These are phyloP conservation scores for Geotrichum carabidarum DNA, from an alignment of 1,139 yeast species.

Conservation along the genomic window DNA sequence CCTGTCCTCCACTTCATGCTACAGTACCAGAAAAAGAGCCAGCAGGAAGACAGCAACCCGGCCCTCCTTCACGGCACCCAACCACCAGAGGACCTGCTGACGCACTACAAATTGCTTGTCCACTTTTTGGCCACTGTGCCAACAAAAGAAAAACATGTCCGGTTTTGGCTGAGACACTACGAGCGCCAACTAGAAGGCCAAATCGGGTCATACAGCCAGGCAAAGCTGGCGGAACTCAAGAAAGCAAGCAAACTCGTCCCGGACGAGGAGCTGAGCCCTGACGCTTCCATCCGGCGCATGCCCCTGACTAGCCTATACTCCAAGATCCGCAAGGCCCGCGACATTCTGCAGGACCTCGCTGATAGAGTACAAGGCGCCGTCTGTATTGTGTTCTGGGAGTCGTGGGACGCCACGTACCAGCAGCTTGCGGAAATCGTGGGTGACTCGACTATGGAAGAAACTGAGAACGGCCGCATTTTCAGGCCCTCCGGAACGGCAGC, in stretches of 20 bases:
- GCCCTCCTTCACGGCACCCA: neutral
- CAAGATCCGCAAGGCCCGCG: constrained; percentile 29
- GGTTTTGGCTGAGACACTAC: constrained; percentile 19
- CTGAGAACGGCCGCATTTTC: constrained; percentile 34
- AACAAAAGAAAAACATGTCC: constrained; percentile 9
- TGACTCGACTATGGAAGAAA: constrained; percentile 27
- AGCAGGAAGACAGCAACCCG: constrained; percentile 6
- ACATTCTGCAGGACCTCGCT: constrained; percentile 32
- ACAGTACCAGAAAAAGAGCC: constrained; percentile 2
- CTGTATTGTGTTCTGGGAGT: constrained; percentile 36
- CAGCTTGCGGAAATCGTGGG: constrained; percentile 34
- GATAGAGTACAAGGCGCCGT: constrained; percentile 36
- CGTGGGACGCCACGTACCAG: constrained; percentile 35
- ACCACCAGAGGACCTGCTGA: constrained; percentile 3
- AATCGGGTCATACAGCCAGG: constrained; percentile 1
- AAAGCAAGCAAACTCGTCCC: neutral
- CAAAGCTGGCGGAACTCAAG: neutral
- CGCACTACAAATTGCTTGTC: constrained; percentile 12
- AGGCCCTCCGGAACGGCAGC: constrained; percentile 36
- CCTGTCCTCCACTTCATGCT: constrained; percentile 28
- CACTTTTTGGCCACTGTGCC: constrained; percentile 13
- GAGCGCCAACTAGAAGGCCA: constrained; percentile 14
- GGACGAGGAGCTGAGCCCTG: neutral
- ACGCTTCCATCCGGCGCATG: constrained; percentile 8
- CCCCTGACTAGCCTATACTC: constrained; percentile 29